Evolutionary conservation across 371 early-diverging fungal genomes (phyloP), one percentile per base, ranked within the genome.

Genomic region (Gilbertella persicaria): DNA sequence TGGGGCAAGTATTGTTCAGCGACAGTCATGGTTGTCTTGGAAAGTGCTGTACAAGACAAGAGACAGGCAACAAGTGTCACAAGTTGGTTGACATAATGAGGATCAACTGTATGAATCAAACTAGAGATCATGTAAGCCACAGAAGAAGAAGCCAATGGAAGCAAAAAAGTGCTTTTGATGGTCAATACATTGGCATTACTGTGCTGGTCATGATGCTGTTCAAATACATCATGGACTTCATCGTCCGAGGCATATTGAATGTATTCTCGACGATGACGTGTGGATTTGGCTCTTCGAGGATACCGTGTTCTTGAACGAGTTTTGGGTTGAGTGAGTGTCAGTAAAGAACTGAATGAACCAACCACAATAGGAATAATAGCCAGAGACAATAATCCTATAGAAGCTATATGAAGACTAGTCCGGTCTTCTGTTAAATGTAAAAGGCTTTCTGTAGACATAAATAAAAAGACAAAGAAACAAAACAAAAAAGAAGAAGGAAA

Each of bases 261-360:
- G 16, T 21, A 25, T 39, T 35, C 17, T 33, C 14, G 7, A 12
- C 33, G 33, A 13, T 33, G 3, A 33, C 33, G 33, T 33, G 33
- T 33, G 10, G 33, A 33, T 33, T 33, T 33, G 6, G 33, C 33
- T 13, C 13, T 33, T 33, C 33, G 33, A 33, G 33, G 33, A 33
- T 33, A 33, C 33, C 39, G 45, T 28, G 45, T 35, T 25, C 14
- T 45, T 7, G 2, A 38, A 19, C 9, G 2, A 14, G 39, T 43
- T 6, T 24, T 6, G 7, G 38, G 49, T 12, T 48, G 53, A 10
- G 43, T 44, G 35, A 48, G 33, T n/a, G 39, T 38, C 7, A 20
- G n/a, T 19, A 60, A 19, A 10, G 64, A 64, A 19, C 50, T 37
- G n/a, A 33, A 58, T 1, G 64, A 53, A 2, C 64, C 64, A 26